phyloP scores from a whole-genome alignment of 306 rosid genomes.

The Fagus sylvatica region DNA sequence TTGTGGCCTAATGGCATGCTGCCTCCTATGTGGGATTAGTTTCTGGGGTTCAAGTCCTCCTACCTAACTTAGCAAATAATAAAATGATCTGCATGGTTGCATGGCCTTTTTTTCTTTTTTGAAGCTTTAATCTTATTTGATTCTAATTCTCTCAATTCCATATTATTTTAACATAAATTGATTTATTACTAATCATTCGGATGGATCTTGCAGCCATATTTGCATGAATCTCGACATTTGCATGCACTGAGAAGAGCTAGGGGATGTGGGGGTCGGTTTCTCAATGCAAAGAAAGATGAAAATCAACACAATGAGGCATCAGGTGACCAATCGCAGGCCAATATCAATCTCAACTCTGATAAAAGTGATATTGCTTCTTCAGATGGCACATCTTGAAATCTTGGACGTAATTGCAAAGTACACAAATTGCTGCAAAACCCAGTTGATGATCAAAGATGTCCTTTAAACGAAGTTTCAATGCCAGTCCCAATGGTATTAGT shows the following conservation, averaged over 20 bases:
- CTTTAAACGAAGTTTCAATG: conserved; percentile 28
- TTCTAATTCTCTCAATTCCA: neutral
- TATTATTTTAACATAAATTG: neutral
- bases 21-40: too few relatives aligned
- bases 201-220: conserved; percentile 57
- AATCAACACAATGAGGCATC: conserved; percentile 42
- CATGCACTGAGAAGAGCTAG: conserved; percentile 66
- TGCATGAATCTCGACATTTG: conserved; percentile 69
- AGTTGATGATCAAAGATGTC: conserved; percentile 21
- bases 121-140: neutral
- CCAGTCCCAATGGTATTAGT: conserved; percentile 32
- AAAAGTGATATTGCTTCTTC: conserved; percentile 45
- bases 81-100: neutral
- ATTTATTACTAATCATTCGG: conserved; percentile 1
- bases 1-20: too few relatives aligned
- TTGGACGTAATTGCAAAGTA: conserved; percentile 17
- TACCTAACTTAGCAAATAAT: neutral
- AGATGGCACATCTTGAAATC: conserved; percentile 36
- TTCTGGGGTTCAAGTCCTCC: too few relatives aligned
- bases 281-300: conserved; percentile 55
- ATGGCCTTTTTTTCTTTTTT: too few relatives aligned
- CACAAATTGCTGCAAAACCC: conserved; percentile 1
- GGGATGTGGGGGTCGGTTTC: conserved; percentile 69
- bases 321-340: conserved; percentile 44
- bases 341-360: conserved; percentile 51